A percentile compares a stretch with the other conserved stretches of the same genome.
Conservation (phyloP, 73 alveolate species). For the Stentor coeruleus region DNA sequence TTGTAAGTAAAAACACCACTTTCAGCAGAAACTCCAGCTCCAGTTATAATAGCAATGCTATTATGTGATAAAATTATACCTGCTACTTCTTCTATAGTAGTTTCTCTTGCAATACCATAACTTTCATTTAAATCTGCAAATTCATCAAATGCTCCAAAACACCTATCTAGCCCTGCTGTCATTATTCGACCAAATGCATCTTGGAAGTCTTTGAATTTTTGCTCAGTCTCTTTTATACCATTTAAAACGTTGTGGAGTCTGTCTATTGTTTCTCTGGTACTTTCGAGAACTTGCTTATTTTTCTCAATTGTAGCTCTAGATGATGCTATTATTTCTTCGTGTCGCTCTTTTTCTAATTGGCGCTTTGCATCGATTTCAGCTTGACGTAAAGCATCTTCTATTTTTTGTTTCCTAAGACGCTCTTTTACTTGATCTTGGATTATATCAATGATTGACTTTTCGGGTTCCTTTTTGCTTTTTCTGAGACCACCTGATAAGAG, state of each 20-base stretch:
- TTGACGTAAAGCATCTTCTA: slow-evolving; percentile 12
- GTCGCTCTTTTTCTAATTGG: background rate
- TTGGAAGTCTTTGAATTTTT: background rate
- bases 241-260: background rate
- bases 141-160: background rate
- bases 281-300: background rate
- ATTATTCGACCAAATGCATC: slow-evolving; percentile 5
- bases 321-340: background rate
- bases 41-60: background rate
- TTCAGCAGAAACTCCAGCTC: slow-evolving; percentile 34
- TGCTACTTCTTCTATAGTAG: slow-evolving; percentile 7
- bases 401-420: background rate
- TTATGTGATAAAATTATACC: background rate
- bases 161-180: background rate
- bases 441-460: background rate
- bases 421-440: background rate
- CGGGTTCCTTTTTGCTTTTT: background rate
- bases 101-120: background rate
- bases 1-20: slow-evolving; percentile 26
- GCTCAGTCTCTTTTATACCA: background rate
- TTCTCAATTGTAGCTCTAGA: background rate
- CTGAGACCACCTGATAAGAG: background rate
- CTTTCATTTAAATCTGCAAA: background rate
- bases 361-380: background rate
- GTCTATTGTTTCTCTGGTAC: background rate